Percentiles rank a stretch among this genome's conserved stretches.
phyloP scores from a whole-genome alignment of 176 grass and related monocot genomes.

The Lolium perenne region DNA sequence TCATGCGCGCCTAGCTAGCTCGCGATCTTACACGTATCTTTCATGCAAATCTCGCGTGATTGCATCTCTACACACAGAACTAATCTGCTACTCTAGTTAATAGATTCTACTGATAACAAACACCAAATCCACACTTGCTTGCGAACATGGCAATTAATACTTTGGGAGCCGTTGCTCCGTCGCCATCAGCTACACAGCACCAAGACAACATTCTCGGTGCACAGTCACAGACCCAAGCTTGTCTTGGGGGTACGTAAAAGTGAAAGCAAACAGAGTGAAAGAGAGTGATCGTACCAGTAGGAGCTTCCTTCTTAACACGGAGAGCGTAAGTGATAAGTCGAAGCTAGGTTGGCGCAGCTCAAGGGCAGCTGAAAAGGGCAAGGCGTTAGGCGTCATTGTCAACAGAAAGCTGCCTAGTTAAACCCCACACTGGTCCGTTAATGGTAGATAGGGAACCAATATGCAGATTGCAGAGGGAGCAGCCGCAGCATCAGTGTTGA shows the following conservation, averaged over 20 bases:
- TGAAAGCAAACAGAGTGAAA: not conserved
- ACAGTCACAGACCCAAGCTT: not conserved
- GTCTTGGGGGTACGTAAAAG: constrained; percentile 37
- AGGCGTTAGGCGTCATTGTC: not conserved
- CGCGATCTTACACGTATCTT: constrained; percentile 35
- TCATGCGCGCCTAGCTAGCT: constrained; percentile 29
- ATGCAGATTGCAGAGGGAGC: not conserved
- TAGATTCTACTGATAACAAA: constrained; percentile 13
- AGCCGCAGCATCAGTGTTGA: not conserved
- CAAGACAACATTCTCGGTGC: not conserved
- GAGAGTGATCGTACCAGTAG: not conserved
- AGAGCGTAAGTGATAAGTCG: not conserved
- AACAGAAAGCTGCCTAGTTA: not conserved
- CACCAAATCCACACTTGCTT: constrained; percentile 45
- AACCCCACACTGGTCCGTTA: not conserved
- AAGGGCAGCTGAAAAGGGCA: not conserved
- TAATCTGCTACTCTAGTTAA: not conserved
- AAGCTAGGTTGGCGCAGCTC: too few species aligned
- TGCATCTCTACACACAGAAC: constrained; percentile 5
- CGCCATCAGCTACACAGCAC: constrained; percentile 22
- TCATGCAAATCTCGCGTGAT: not conserved
- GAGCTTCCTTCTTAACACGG: not conserved
- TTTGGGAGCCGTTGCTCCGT: constrained; percentile 40
- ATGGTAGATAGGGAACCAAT: not conserved
- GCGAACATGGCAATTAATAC: constrained; percentile 47